phyloP scores from a whole-genome alignment of 139 green algal species.

The Micractinium sp. region DNA sequence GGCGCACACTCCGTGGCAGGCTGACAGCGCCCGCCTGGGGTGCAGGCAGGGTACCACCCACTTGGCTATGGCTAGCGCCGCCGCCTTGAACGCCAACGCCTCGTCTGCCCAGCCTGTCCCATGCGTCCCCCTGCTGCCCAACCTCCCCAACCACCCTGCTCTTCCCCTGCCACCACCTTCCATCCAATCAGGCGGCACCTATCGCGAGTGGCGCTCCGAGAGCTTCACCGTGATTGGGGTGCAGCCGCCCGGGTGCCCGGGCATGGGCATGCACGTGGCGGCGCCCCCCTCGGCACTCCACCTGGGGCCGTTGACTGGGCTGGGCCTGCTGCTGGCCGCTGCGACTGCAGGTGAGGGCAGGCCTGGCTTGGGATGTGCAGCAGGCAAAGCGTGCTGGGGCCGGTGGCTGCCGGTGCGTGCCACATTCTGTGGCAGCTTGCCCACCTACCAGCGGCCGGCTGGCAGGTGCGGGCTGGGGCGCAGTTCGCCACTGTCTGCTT shows the following conservation, averaged over 20 bases:
- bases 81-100: too few relatives aligned
- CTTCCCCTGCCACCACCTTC: neutral
- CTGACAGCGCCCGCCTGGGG: neutral
- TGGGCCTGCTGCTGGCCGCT: conserved; percentile 6
- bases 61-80: too few relatives aligned
- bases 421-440: too few relatives aligned
- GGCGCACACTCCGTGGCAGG: neutral
- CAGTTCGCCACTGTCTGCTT: neutral
- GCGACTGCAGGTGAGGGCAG: neutral
- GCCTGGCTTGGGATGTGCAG: neutral
- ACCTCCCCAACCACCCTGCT: neutral
- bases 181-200: conserved; percentile 8
- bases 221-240: conserved; percentile 12
- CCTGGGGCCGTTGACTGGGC: neutral
- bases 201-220: conserved; percentile 2
- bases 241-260: neutral
- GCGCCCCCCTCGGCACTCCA: neutral
- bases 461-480: neutral
- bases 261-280: neutral
- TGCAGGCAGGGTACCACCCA: too few relatives aligned
- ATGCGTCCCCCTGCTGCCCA: too few relatives aligned
- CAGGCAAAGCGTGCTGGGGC: neutral
- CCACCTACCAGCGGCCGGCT: too few relatives aligned
- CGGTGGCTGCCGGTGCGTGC: too few relatives aligned
- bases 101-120: neutral